Evolutionary conservation across 331 rosid species (phyloP), one percentile per base, ranked within the genome.

Genomic region (Cydonia oblonga): DNA sequence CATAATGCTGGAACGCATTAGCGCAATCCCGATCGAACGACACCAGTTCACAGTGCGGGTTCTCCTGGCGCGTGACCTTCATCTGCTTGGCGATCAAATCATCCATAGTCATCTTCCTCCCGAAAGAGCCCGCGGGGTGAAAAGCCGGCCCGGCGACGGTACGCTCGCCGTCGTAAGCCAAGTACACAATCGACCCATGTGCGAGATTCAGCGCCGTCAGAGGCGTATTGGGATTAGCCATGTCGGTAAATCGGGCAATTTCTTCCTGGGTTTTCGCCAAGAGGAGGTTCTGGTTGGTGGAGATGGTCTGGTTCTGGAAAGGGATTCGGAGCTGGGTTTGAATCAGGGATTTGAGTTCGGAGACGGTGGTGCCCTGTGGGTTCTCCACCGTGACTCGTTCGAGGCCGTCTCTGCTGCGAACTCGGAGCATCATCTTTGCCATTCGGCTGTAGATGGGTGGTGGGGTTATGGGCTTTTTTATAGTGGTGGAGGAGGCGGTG

Each of bases 71-170:
- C 13, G 88, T 61, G 62, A 95, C 89, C 32, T 91, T 88, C 96
- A 88, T 88, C 87, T 95, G 99, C 73, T 84, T 91, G 3, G 99
- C 99, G 76, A 95, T 89, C 25, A 95, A 91, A 72, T 95, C 99
- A 46, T 91, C 99, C 99, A 95, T 91, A 8, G 99, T 95, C 99
- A 95, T 95, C 85, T 91, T 95, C 6, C 96, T 90, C 51, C 99
- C 99, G 66, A 95, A 95, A 5, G 97, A 89, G 8, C 99, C 99
- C 16, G 97, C 89, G 0, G 96, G 93, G 71, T 63, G 75, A 77
- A 91, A 69, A 7, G 82, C 53, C 40, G 83, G 96, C 1, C 99
- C 93, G 3, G 86, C 59, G 38, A 95, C 90, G 33, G 76, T 82
- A 18, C 97, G 96, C 60, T 91, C 96, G 13, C 96, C 97, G 14